A percentile compares a stretch with the other conserved stretches of the same genome.
phyloP scores from a whole-genome alignment of 495 filamentous ascomycete genomes.

The Platismatia glauca region DNA sequence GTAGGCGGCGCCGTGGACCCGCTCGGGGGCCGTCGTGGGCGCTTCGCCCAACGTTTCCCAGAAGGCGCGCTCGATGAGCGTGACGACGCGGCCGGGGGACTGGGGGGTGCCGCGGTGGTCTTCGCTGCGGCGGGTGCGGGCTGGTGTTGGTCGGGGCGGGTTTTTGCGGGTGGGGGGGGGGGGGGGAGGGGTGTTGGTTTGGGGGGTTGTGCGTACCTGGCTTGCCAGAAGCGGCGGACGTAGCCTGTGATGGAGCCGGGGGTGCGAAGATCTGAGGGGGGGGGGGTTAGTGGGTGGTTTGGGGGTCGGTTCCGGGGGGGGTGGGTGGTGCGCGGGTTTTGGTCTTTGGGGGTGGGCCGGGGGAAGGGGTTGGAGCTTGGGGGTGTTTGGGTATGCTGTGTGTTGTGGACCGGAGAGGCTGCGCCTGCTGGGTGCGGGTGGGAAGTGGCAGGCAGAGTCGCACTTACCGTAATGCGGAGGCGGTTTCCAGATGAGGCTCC shows the following conservation, averaged over 20 bases:
- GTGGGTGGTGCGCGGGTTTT: background rate
- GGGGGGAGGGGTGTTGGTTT: background rate
- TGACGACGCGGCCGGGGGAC: constrained; percentile 84
- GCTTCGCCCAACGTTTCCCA: constrained; percentile 75
- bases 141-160: constrained; percentile 70
- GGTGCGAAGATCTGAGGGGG: constrained; percentile 59
- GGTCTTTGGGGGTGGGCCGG: background rate
- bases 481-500: constrained; percentile 97
- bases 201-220: constrained; percentile 41
- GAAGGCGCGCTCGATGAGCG: constrained; percentile 70
- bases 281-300: background rate
- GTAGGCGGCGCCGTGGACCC: constrained; percentile 82
- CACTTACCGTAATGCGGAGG: constrained; percentile 83
- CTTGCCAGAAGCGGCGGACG: constrained; percentile 93
- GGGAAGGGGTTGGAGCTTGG: background rate
- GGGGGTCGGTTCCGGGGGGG: background rate
- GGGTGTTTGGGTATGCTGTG: too few species aligned
- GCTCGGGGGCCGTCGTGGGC: constrained; percentile 20
- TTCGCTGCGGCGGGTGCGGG: constrained; percentile 51
- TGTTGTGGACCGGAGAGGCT: too few species aligned
- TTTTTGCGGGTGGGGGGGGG: background rate
- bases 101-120: constrained; percentile 91
- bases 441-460: background rate
- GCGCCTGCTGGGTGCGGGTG: too few species aligned
- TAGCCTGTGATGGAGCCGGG: constrained; percentile 92